Evolutionary conservation across 2,329 filamentous ascomycete species (phyloP), one percentile per base, ranked within the genome.

Genomic region (Paecilomyces formosus): DNA sequence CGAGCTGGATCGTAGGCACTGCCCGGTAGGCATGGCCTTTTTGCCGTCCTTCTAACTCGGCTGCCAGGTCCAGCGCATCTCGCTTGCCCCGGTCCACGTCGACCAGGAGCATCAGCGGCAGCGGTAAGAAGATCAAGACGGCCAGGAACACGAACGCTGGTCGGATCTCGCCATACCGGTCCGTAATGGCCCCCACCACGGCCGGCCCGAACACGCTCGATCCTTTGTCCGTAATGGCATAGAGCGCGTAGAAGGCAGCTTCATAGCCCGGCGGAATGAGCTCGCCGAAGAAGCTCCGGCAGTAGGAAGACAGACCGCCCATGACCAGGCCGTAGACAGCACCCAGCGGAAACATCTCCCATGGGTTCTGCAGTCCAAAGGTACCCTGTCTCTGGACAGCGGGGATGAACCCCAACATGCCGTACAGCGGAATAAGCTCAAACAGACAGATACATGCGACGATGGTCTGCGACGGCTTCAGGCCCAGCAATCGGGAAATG

Each of bases 161-260:
- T 54, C 90, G 82, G 59, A 94, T 93, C 65, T 89, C 87, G 4
- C 89, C 89, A 28, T 88, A 88, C 55, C 79, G 84, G 74, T 97
- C 92, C 12, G 94, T 96, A 63, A 99, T 96, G 12, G 87, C 85
- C 1, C 92, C 94, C 0, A 99, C 94, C 70, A 99, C 93, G 0
- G 91, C 89, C 0, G 94, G 94, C 0, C 94, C 94, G 73, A 99
- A 97, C 1, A 97, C 81, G 70, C 90, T 95, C 22, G 89, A 94
- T 0, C 93, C 92, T 74, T 99, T 99, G 73, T 99, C 94, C 1
- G 94, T 97, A 63, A 97, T 97, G 35, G 94, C 94, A 70, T 97
- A 99, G 1, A 99, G 80, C 0, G 93, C 92, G 71, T 96, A 99
- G 70, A 99, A 99, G 0, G 93, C 92, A 0, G 94, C 92, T 75